A percentile compares a stretch with the other conserved stretches of the same genome.
These are phyloP conservation scores for Triglochin maritima DNA, from an alignment of 106 monocot genomes.

Conservation along the genomic window DNA sequence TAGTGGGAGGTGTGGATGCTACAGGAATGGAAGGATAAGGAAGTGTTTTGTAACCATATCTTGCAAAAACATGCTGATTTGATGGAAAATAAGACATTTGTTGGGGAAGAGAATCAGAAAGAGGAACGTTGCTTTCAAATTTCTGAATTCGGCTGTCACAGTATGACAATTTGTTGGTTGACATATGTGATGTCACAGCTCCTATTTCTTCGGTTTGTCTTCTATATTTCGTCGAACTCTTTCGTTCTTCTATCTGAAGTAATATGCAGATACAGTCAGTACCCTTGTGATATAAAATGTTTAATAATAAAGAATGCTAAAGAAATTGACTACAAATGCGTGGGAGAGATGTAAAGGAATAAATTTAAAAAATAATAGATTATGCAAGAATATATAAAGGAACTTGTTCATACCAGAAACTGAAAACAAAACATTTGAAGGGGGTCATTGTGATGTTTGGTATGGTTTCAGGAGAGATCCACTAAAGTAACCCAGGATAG, in stretches of 20 bases:
- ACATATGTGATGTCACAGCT: slow-evolving; percentile 21
- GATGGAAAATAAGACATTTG: slow-evolving; percentile 17
- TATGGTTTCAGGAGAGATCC: too few species aligned
- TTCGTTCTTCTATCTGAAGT: slow-evolving; percentile 37
- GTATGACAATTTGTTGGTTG: slow-evolving; percentile 8
- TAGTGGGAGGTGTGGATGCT: slow-evolving; percentile 13
- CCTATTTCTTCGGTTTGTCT: slow-evolving; percentile 49
- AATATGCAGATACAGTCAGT: too few species aligned
- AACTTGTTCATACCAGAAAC: too few species aligned
- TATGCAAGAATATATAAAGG: too few species aligned
- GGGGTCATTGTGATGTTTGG: too few species aligned
- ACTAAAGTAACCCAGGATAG: too few species aligned
- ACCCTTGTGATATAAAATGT: too few species aligned
- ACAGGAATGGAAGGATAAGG: slow-evolving; percentile 26
- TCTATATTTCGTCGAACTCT: slow-evolving; percentile 16
- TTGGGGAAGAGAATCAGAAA: slow-evolving; percentile 16
- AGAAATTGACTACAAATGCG: too few species aligned
- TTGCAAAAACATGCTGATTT: slow-evolving; percentile 33
- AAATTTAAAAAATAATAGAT: too few species aligned
- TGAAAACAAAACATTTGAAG: too few species aligned
- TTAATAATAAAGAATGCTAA: too few species aligned
- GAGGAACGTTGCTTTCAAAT: slow-evolving; percentile 11
- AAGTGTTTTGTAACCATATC: slow-evolving; percentile 41
- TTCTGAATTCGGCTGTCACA: slow-evolving; percentile 12
- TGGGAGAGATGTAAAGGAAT: too few species aligned